phyloP scores from a whole-genome alignment of 257 asterid species.

The Ilex aquifolium region DNA sequence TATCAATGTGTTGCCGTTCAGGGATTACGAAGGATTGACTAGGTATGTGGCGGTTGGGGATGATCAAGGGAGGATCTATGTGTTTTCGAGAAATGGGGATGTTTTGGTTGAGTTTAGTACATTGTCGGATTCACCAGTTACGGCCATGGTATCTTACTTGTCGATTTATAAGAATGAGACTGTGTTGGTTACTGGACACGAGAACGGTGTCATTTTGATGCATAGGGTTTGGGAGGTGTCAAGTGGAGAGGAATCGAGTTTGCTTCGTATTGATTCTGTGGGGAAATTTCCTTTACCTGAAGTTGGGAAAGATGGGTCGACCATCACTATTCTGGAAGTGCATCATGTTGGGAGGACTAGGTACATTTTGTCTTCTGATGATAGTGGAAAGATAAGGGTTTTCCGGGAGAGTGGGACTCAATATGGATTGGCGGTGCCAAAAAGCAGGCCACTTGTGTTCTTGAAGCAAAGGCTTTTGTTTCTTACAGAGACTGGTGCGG shows the following conservation, averaged over 20 bases:
- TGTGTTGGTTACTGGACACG: conserved; percentile 70
- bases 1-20: conserved; percentile 56
- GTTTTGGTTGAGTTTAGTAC: conserved; percentile 54
- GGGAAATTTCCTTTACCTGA: conserved; percentile 45
- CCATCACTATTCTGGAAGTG: conserved; percentile 51
- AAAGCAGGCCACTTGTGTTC: conserved; percentile 64
- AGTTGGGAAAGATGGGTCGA: conserved; percentile 21
- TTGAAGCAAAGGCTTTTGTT: conserved; percentile 90
- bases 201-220: conserved; percentile 56
- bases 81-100: conserved; percentile 64
- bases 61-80: conserved; percentile 54
- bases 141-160: conserved; percentile 53
- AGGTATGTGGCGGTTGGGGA: conserved; percentile 85
- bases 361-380: conserved; percentile 56
- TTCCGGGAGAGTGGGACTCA: conserved; percentile 65
- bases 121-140: conserved; percentile 38
- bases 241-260: conserved; percentile 56
- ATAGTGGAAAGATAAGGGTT: conserved; percentile 51
- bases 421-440: conserved; percentile 52
- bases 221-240: conserved; percentile 76
- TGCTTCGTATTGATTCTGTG: conserved; percentile 41
- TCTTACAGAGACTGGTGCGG: conserved; percentile 87
- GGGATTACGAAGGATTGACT: conserved; percentile 73
- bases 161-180: conserved; percentile 80
- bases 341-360: conserved; percentile 84